These are phyloP conservation scores for Komagataella mondaviorum DNA, from an alignment of 805 yeast species.

Conservation along the genomic window DNA sequence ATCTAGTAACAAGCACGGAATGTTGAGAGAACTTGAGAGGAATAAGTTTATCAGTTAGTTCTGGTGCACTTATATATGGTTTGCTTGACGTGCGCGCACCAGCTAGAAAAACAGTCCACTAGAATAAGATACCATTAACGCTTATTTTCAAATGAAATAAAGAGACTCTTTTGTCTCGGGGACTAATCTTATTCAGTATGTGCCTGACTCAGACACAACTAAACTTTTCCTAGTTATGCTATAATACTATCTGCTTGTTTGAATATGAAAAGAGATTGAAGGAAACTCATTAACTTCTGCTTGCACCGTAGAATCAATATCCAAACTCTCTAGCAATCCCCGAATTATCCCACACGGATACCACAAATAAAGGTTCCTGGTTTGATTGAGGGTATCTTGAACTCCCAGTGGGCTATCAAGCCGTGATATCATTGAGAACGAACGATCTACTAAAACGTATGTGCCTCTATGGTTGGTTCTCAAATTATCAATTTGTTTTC, in stretches of 20 bases:
- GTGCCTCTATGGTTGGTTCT: slow-evolving; percentile 87
- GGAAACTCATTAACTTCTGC: slow-evolving; percentile 57
- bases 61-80: background rate
- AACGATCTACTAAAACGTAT: slow-evolving; percentile 62
- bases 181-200: background rate
- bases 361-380: slow-evolving; percentile 30
- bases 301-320: slow-evolving; percentile 48
- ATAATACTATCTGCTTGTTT: slow-evolving; percentile 21
- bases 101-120: no score
- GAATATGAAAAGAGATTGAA: slow-evolving; percentile 59
- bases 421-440: slow-evolving; percentile 37
- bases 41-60: no score
- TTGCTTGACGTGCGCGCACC: background rate
- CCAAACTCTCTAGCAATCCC: slow-evolving; percentile 59
- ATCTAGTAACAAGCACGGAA: background rate
- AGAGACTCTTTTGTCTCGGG: background rate
- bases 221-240: no score
- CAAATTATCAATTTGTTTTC: slow-evolving; percentile 83
- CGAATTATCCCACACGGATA: slow-evolving; percentile 67
- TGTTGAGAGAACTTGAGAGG: background rate
- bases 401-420: slow-evolving; percentile 32
- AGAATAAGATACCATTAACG: no score
- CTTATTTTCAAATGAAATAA: background rate
- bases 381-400: slow-evolving; percentile 23
- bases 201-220: background rate